Conservation (phyloP, 2,329 filamentous ascomycete species). For the Ceratocystis eucalypticola region DNA sequence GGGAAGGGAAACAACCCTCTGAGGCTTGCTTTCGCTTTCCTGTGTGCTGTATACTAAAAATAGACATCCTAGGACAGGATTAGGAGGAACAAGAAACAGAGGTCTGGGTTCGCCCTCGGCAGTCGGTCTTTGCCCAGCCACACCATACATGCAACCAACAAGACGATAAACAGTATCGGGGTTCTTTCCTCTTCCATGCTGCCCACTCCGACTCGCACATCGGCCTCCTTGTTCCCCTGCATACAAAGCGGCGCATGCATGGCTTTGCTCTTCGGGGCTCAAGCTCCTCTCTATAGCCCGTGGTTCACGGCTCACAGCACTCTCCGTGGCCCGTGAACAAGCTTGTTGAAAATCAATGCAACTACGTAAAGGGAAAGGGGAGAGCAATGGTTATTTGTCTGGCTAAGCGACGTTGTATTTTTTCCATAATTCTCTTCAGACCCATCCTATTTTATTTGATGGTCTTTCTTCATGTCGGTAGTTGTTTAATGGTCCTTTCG, state of each 20-base stretch:
- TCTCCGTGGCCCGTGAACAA: constrained; percentile 1
- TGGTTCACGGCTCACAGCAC: neutral
- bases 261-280: neutral
- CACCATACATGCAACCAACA: neutral
- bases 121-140: neutral
- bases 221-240: neutral
- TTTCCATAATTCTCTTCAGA: neutral
- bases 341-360: neutral
- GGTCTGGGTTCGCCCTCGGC: neutral
- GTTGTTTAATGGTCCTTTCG: neutral
- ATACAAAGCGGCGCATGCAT: neutral
- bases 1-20: neutral
- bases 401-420: neutral
- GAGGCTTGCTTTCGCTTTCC: neutral
- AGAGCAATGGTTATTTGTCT: neutral
- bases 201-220: neutral
- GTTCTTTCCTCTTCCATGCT: neutral
- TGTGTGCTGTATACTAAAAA: neutral
- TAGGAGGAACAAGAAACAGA: neutral
- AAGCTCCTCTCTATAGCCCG: neutral
- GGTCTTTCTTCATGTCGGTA: neutral
- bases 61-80: neutral
- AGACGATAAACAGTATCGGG: neutral
- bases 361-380: neutral
- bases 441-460: neutral